Evolutionary conservation across 2,329 filamentous ascomycete species (phyloP).

Genomic region (Colletotrichum sidae): DNA sequence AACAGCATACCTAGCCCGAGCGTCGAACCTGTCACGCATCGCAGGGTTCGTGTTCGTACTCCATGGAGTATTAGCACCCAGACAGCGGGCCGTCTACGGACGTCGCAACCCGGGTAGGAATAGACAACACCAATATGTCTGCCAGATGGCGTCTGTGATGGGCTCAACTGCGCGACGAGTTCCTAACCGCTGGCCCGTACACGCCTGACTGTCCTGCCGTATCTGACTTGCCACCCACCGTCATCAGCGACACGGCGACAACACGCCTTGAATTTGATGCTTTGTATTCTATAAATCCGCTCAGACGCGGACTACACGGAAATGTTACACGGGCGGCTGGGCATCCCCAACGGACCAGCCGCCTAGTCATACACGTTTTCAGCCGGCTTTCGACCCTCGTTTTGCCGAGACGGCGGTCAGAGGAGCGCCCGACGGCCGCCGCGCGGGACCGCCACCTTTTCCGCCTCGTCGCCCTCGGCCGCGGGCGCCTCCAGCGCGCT

Average conservation of each 20-base stretch:
- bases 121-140: no score
- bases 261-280: slow-evolving; percentile 16
- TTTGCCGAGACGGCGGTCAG: not conserved
- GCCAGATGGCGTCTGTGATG: no score
- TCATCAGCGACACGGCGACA: not conserved
- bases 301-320: slow-evolving; percentile 33
- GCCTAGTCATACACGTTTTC: slow-evolving; percentile 34
- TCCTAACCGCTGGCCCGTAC: no score
- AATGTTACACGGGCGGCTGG: slow-evolving; percentile 35
- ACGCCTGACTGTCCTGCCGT: no score
- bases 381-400: not conserved
- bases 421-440: slow-evolving; percentile 20
- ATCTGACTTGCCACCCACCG: no score
- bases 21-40: no score
- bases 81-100: no score
- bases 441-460: slow-evolving; percentile 43
- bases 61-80: no score
- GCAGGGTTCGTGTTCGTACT: no score
- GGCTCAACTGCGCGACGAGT: no score
- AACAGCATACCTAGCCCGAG: no score
- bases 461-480: slow-evolving; percentile 46
- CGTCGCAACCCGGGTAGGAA: no score
- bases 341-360: slow-evolving; percentile 1
- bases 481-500: slow-evolving; percentile 44
- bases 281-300: slow-evolving; percentile 22